phyloP scores from a whole-genome alignment of 305 asterid genomes.

The Euphrasia arctica region DNA sequence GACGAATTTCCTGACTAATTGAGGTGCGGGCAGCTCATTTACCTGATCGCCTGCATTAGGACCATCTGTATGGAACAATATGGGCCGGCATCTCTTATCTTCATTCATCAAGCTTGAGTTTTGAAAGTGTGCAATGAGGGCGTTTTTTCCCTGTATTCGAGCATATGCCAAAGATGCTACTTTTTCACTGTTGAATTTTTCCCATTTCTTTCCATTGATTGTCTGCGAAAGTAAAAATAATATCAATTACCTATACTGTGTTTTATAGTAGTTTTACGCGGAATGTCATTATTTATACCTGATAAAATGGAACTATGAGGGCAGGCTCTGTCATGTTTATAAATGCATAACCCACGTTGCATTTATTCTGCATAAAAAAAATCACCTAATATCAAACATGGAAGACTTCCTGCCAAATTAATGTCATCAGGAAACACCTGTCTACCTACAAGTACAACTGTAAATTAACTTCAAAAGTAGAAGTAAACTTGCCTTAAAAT shows the following conservation, averaged over 20 bases:
- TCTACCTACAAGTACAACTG: background rate
- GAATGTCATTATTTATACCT: conserved; percentile 37
- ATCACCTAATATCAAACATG: conserved; percentile 22
- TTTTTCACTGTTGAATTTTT: conserved; percentile 95
- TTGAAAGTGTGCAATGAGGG: conserved; percentile 97
- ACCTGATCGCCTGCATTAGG: conserved; percentile 99
- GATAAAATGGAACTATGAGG: conserved; percentile 79
- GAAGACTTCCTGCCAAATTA: conserved; percentile 17
- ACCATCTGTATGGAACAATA: conserved; percentile 96
- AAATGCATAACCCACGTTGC: conserved; percentile 98
- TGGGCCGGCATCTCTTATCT: conserved; percentile 98
- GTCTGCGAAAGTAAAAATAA: conserved; percentile 44
- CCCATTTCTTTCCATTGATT: conserved; percentile 99
- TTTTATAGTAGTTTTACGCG: conserved; percentile 11
- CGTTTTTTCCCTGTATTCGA: conserved; percentile 96
- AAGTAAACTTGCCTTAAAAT: conserved; percentile 74
- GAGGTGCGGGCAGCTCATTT: conserved; percentile 18
- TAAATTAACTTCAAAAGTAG: conserved; percentile 3
- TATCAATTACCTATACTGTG: background rate
- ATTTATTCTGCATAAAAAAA: conserved; percentile 77
- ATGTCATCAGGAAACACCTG: conserved; percentile 6
- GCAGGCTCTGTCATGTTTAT: conserved; percentile 95
- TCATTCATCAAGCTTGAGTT: conserved; percentile 99
- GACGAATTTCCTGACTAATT: conserved; percentile 7
- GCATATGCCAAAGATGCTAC: conserved; percentile 98